Evolutionary conservation across 495 filamentous ascomycete genomes (phyloP), one percentile per base, ranked within the genome.

Genomic region (Xylaria intraflava): DNA sequence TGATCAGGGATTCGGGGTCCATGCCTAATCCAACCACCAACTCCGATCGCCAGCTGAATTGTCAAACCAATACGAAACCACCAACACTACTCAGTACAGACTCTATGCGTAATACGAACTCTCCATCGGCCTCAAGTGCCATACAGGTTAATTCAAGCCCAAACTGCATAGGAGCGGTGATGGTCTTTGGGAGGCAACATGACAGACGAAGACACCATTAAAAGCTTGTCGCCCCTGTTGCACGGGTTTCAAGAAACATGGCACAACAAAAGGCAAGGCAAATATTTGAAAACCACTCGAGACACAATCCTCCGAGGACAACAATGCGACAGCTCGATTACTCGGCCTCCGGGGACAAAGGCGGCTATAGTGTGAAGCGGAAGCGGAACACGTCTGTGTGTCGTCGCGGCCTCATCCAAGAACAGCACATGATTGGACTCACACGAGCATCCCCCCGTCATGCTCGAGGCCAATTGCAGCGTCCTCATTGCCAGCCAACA

Each of bases 191-290:
- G 66, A 43, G 24, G 61, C 61, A 61, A 10, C 19, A 64, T 64
- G 61, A 35, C 60, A 5, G 61, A 61, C 45, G 50, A 64, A 3
- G 45, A 49, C 24, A 66, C 72, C 20, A 53, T 65, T 19, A 49
- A 31, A 20, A 42, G 14, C 55, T 72, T 6, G 48, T 65, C 12
- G 69, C 70, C 2, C 72, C 79, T 12, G 77, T 83, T 14, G 74
- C 84, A 29, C n/a, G n/a, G 70, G 87, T 40, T 98, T 98, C 80
- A 96, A 95, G 62, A 95, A 93, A 70, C 87, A 92, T 60, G 74
- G 80, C 49, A 75, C 77, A 43, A 75, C 77, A 43, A 94, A 89
- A 63, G 73, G 76, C 47, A 93, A 90, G 65, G 80, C 83, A 49
- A 90, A 80, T 60, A 72, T 90, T 46, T 83, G 91, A 61, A 96